These are phyloP conservation scores for Diaporthe velutina DNA, from an alignment of 2,329 filamentous ascomycete species.

Conservation along the genomic window DNA sequence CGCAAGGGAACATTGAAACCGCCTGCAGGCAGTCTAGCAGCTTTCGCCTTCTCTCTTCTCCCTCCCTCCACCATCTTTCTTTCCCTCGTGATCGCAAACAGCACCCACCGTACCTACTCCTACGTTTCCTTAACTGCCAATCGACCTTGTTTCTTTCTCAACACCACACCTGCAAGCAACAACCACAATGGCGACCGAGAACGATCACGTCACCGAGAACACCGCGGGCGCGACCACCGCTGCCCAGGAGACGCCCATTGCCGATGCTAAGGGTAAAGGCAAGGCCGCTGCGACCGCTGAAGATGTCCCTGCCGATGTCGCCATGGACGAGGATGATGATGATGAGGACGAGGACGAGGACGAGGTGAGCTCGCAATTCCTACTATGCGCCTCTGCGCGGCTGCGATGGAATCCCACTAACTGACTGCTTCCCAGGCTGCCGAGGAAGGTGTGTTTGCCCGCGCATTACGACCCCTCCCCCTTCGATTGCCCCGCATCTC, in stretches of 20 bases:
- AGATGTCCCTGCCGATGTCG: slow-evolving; percentile 66
- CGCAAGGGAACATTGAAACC: slow-evolving; percentile 32
- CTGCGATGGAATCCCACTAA: slow-evolving; percentile 40
- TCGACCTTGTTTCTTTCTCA: slow-evolving; percentile 19
- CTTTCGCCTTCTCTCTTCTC: slow-evolving; percentile 21
- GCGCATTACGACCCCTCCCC: slow-evolving; percentile 3
- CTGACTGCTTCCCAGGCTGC: slow-evolving; percentile 44
- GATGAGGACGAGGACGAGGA: slow-evolving; percentile 75
- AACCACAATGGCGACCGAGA: slow-evolving; percentile 63
- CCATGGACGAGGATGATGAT: slow-evolving; percentile 82
- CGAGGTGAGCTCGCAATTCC: slow-evolving; percentile 46
- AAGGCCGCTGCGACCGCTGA: slow-evolving; percentile 74
- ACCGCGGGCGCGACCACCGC: slow-evolving; percentile 51
- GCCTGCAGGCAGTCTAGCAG: slow-evolving; percentile 27
- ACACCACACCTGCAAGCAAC: slow-evolving; percentile 35
- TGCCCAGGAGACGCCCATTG: slow-evolving; percentile 50
- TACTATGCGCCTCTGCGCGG: slow-evolving; percentile 13
- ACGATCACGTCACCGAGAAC: slow-evolving; percentile 62
- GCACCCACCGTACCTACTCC: neutral
- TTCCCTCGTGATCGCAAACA: slow-evolving; percentile 23
- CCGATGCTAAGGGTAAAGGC: slow-evolving; percentile 84
- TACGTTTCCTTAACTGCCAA: slow-evolving; percentile 4
- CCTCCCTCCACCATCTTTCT: slow-evolving; percentile 21
- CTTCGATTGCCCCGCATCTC: slow-evolving; percentile 38
- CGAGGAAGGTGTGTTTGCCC: slow-evolving; percentile 48